These are phyloP conservation scores for Oryza glumipatula DNA, from an alignment of 176 grass and related monocot species.

Conservation along the genomic window DNA sequence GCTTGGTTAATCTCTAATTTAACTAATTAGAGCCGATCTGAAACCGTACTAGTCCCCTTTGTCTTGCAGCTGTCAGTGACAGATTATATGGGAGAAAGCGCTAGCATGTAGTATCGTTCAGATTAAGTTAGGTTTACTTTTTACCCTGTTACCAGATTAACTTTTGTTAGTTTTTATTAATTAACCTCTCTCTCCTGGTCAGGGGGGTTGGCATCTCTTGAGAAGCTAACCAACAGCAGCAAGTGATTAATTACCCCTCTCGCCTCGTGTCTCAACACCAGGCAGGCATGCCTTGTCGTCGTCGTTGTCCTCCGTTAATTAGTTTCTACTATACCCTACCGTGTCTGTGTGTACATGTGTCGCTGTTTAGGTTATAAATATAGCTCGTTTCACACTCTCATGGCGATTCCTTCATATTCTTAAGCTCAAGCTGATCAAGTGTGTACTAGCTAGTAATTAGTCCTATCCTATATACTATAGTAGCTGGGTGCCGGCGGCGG, in stretches of 20 bases:
- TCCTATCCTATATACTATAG: background rate
- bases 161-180: slow-evolving; percentile 9
- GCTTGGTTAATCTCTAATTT: slow-evolving; percentile 6
- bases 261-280: slow-evolving; percentile 42
- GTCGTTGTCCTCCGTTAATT: background rate
- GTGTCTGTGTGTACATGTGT: background rate
- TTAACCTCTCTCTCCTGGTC: background rate
- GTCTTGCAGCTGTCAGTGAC: slow-evolving; percentile 39
- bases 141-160: background rate
- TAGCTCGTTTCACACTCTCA: slow-evolving; percentile 7
- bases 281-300: slow-evolving; percentile 38
- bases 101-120: background rate
- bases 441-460: background rate
- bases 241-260: slow-evolving; percentile 37
- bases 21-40: background rate
- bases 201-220: slow-evolving; percentile 55
- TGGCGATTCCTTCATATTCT: background rate
- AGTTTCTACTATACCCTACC: background rate
- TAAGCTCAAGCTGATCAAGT: background rate
- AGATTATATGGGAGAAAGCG: slow-evolving; percentile 9
- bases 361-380: slow-evolving; percentile 45
- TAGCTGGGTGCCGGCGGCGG: background rate
- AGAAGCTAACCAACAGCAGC: slow-evolving; percentile 44
- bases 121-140: slow-evolving; percentile 18
- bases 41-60: background rate